Evolutionary conservation across 805 yeast species (phyloP), one percentile per base, ranked within the genome.

Genomic region (Scheffersomyces spartinae): DNA sequence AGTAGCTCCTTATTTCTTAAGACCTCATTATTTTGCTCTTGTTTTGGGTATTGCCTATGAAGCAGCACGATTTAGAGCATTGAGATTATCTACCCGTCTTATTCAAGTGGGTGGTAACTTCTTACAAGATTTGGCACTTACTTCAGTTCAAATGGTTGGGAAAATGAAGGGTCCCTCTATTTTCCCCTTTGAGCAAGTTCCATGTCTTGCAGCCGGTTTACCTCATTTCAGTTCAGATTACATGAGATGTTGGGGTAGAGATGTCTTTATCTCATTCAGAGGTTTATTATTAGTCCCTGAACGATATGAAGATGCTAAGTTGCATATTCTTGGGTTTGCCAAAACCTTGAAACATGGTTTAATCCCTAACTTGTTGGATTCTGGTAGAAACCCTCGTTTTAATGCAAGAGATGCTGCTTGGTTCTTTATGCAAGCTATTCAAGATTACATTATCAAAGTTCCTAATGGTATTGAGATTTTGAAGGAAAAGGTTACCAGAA

Each of bases 241-340:
- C 50, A 85, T 88, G 95, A 68, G 98, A 49, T 84, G 95, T 47
- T 88, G 98, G 98, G 98, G 98, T 13, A 69, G 98, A 45, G 98
- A 88, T 52, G 94, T 85, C 1, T 91, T 91, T 47, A 78, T 88
- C 23, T 69, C 95, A 0, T 63, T 80, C 21, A 62, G 95, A 33
- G 98, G 98, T 0, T 60, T 88, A 25, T 53, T 85, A 29, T 55
- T 85, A 13, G 75, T 80, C 1, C 69, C 95, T 0, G 86, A 79
- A 7, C 63, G 97, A 28, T 73, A 47, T 43, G 82, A 78, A 1
- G 84, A 75, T 23, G 96, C 96, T 2, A 76, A 67, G 41, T 46
- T 54, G 20, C 98, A 88, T 47, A 83, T 88, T 32, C 52, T 86
- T 24, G 80, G 78, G 6, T 88, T 85, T 59, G 97, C 93, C 0